Evolutionary conservation across 805 yeast species (phyloP).

Genomic region (Candida sakaeoensis): DNA sequence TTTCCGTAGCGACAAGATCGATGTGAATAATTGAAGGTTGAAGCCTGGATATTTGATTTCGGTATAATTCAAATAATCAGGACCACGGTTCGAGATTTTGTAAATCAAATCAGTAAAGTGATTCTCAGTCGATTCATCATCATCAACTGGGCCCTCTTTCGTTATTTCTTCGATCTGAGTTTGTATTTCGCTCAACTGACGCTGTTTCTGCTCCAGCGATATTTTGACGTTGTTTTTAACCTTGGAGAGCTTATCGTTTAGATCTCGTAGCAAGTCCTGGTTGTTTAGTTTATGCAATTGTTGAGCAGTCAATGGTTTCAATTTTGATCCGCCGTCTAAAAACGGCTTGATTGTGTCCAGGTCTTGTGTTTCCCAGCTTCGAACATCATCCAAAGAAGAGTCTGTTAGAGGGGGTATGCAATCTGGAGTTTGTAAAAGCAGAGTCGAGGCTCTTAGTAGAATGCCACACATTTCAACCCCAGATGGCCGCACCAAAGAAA

Average conservation of each 20-base stretch:
- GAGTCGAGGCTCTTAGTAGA: slow-evolving; percentile 28
- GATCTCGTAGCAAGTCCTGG: slow-evolving; percentile 22
- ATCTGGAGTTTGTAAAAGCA: slow-evolving; percentile 3
- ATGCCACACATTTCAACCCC: slow-evolving; percentile 76
- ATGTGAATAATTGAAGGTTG: slow-evolving; percentile 47
- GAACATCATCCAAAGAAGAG: too few relatives aligned
- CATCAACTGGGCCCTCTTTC: slow-evolving; percentile 2
- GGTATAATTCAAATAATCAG: slow-evolving; percentile 42
- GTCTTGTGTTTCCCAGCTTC: slow-evolving; percentile 11
- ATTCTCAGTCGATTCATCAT: too few relatives aligned
- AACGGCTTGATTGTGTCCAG: slow-evolving; percentile 3
- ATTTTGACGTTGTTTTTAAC: slow-evolving; percentile 28
- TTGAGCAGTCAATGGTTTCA: slow-evolving; percentile 7
- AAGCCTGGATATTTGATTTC: slow-evolving; percentile 9
- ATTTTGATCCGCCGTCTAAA: slow-evolving; percentile 7
- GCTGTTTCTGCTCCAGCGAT: slow-evolving; percentile 11
- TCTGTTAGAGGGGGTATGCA: slow-evolving; percentile 5
- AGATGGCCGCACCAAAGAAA: too few relatives aligned
- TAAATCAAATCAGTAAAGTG: slow-evolving; percentile 28
- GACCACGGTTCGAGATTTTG: slow-evolving; percentile 57
- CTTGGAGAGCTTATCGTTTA: slow-evolving; percentile 21
- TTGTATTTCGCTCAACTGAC: slow-evolving; percentile 14
- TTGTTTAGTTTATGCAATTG: slow-evolving; percentile 28
- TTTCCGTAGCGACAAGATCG: slow-evolving; percentile 74
- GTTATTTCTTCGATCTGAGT: slow-evolving; percentile 13